Evolutionary conservation across 2,329 filamentous ascomycete species (phyloP), one percentile per base, ranked within the genome.

Genomic region (Malbranchea zuffiana): DNA sequence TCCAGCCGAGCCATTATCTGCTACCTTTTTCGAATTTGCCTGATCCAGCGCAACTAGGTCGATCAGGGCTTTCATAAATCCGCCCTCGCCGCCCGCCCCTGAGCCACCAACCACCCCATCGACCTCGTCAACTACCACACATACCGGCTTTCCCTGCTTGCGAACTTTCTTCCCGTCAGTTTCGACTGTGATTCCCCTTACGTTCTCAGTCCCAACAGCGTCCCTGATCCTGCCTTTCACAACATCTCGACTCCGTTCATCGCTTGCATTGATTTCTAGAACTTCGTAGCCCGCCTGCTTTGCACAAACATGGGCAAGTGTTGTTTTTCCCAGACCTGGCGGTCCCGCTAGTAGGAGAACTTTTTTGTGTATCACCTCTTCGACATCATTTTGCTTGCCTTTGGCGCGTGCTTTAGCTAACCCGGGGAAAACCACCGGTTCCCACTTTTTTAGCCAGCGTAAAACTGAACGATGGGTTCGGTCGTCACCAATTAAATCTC

Each of bases 191-290:
- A 59, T 75, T 34, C 67, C 74, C 54, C 83, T 90, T 43, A 98
- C 88, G 42, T 84, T 95, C 57, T 98, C 88, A 0, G 90, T 98
- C 0, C 84, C 87, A 21, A 98, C 71, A 56, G 84, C 88, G 39
- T 94, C 93, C 48, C 83, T 74, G 47, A 98, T 95, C 11, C 86
- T 74, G 5, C 84, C 85, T 54, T 83, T 90, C 23, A 98, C 90
- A 1, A 98, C 85, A 51, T 88, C 78, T 19, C 74, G 72, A 53
- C 85, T 94, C 50, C 90, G 74, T 54, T 98, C 92, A 53, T 98
- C 90, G 50, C 88, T 96, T 6, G 92, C 90, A 51, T 98, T 98
- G 61, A 98, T 93, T 56, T 98, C 90, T 54, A 96, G 74, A 1
- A 93, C 82, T 52, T 96, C 90, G 51, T 98, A 98, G 0, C 90